phyloP scores from a whole-genome alignment of 257 asterid genomes.

The Pogostemon cablin region DNA sequence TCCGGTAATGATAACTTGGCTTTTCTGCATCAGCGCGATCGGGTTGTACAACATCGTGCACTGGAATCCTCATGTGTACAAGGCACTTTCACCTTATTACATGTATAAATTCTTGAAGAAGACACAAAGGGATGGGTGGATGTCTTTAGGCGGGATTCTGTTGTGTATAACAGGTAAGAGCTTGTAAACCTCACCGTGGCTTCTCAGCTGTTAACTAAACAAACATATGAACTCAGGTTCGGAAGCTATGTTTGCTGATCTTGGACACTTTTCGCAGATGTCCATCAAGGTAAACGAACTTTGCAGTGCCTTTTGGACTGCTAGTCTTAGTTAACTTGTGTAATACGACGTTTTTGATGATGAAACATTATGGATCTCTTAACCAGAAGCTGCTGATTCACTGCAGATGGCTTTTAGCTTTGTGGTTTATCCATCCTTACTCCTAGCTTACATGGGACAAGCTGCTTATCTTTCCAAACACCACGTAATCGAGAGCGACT shows the following conservation, averaged over 20 bases:
- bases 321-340: not conserved
- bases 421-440: constrained; percentile 85
- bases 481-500: constrained; percentile 67
- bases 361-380: constrained; percentile 5
- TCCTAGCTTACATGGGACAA: constrained; percentile 99
- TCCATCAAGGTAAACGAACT: constrained; percentile 71
- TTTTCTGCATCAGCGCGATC: constrained; percentile 87
- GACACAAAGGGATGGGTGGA: constrained; percentile 86
- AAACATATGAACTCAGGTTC: constrained; percentile 57
- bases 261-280: constrained; percentile 93
- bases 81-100: constrained; percentile 94
- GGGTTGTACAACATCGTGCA: constrained; percentile 82
- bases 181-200: not conserved
- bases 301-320: no score
- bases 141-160: constrained; percentile 94
- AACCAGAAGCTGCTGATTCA: constrained; percentile 14
- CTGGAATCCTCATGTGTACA: constrained; percentile 87
- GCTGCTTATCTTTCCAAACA: constrained; percentile 97
- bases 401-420: constrained; percentile 90
- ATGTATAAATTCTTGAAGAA: constrained; percentile 95
- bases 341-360: not conserved
- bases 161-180: constrained; percentile 77
- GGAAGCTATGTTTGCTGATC: constrained; percentile 98
- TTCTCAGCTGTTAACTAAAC: constrained; percentile 14
- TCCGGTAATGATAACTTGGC: constrained; percentile 89